Conservation (phyloP, 1,139 yeast species). For the Debaryomyces nepalensis region DNA sequence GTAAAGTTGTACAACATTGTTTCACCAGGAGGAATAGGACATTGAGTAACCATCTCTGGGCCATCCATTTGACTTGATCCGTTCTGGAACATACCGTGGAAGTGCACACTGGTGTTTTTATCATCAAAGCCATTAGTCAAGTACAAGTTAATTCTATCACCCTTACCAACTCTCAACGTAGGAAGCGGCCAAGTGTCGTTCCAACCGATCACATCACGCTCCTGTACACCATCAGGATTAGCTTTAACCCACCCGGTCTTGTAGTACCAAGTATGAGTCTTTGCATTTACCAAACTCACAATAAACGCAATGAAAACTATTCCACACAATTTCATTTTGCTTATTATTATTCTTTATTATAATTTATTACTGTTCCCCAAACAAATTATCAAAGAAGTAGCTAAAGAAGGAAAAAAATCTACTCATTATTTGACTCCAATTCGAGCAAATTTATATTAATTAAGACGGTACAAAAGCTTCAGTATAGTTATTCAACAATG, state of each 20-base stretch:
- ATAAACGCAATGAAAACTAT: conserved; percentile 18
- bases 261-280: conserved; percentile 57
- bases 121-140: conserved; percentile 61
- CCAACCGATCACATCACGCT: conserved; percentile 62
- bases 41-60: conserved; percentile 75
- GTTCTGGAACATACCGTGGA: conserved; percentile 75
- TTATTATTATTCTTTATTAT: conserved; percentile 9
- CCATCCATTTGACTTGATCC: conserved; percentile 74
- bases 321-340: conserved; percentile 18
- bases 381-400: conserved; percentile 16
- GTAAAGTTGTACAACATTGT: conserved; percentile 68
- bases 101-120: conserved; percentile 66
- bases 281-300: conserved; percentile 31
- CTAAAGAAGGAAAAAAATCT: conserved; percentile 18
- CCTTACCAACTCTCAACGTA: conserved; percentile 61
- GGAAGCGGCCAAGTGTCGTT: conserved; percentile 80
- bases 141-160: conserved; percentile 63
- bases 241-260: conserved; percentile 59
- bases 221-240: conserved; percentile 65
- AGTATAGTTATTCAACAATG: not conserved
- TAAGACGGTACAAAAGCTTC: not conserved
- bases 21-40: conserved; percentile 73
- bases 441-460: conserved; percentile 12
- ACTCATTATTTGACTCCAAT: conserved; percentile 11
- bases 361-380: conserved; percentile 15